A percentile compares a stretch with the other conserved stretches of the same genome.
These are phyloP conservation scores for Aspergillus pseudoterreus DNA, from an alignment of 2,329 filamentous ascomycete genomes.

Conservation along the genomic window DNA sequence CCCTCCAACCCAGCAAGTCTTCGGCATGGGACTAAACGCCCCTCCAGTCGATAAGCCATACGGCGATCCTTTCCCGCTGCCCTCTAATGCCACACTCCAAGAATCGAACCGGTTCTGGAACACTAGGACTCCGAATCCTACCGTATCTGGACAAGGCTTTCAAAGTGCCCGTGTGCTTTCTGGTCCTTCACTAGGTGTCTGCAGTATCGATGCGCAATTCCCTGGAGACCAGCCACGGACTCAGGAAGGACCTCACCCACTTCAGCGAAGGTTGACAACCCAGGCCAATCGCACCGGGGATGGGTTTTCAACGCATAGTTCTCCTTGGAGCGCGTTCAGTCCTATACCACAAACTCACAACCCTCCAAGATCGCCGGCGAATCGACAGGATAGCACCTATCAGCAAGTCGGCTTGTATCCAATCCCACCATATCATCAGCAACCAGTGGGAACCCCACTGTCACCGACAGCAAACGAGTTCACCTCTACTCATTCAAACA, in stretches of 20 bases:
- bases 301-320: constrained; percentile 30
- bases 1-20: constrained; percentile 21
- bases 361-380: constrained; percentile 25
- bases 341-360: constrained; percentile 21
- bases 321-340: constrained; percentile 32
- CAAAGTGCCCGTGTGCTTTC: constrained; percentile 34
- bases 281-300: constrained; percentile 29
- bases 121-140: constrained; percentile 16
- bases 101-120: constrained; percentile 32
- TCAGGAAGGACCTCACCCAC: constrained; percentile 21
- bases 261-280: constrained; percentile 27
- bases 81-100: constrained; percentile 19
- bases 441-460: constrained; percentile 61
- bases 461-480: constrained; percentile 74
- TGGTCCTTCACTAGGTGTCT: constrained; percentile 26
- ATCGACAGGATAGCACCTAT: constrained; percentile 28
- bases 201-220: constrained; percentile 27
- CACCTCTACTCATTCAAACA: constrained; percentile 45
- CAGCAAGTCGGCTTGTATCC: constrained; percentile 35
- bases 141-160: constrained; percentile 18
- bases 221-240: constrained; percentile 29
- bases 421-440: constrained; percentile 48
- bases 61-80: constrained; percentile 19
- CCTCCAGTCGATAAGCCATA: constrained; percentile 25
- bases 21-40: constrained; percentile 24